Percentiles rank a stretch among this genome's conserved stretches.
Conservation (phyloP, 441 rosid species). For the Kokia cookei region DNA sequence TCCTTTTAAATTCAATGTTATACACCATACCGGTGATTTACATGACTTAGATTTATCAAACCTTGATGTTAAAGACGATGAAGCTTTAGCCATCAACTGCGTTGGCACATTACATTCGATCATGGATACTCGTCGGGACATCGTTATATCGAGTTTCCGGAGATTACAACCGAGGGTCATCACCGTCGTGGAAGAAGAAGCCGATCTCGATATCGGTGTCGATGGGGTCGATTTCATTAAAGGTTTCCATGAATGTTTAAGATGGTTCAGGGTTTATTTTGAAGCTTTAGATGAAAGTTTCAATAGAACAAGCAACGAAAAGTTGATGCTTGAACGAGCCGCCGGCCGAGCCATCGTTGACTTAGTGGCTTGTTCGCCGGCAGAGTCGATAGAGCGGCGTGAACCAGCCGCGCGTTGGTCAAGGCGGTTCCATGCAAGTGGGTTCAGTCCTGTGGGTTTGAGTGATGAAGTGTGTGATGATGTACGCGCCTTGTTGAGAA, state of each 20-base stretch:
- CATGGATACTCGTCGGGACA: conserved; percentile 43
- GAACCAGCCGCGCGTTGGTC: conserved; percentile 82
- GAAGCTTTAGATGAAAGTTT: conserved; percentile 83
- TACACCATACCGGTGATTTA: conserved; percentile 70
- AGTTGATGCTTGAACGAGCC: conserved; percentile 76
- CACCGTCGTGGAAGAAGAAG: conserved; percentile 89
- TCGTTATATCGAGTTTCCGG: conserved; percentile 51
- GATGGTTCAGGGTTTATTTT: conserved; percentile 91
- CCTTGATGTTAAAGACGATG: conserved; percentile 52
- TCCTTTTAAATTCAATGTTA: conserved; percentile 73
- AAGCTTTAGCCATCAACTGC: conserved; percentile 77
- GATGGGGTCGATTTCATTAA: conserved; percentile 59
- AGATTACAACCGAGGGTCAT: conserved; percentile 62
- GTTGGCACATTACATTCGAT: conserved; percentile 61
- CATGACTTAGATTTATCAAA: conserved; percentile 53
- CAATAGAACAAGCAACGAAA: conserved; percentile 71
- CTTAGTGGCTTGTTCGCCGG: conserved; percentile 61
- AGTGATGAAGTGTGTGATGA: conserved; percentile 94
- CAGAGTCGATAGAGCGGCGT: conserved; percentile 64
- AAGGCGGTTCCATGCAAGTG: conserved; percentile 50
- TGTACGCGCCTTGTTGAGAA: conserved; percentile 82
- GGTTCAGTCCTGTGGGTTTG: conserved; percentile 35
- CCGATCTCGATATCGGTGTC: conserved; percentile 61
- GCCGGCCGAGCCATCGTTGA: conserved; percentile 82
- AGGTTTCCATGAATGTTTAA: conserved; percentile 67